Percentiles rank a stretch among this genome's conserved stretches.
These are phyloP conservation scores for Phytophthora idaei DNA, from an alignment of 352 stramenopile species.

Conservation along the genomic window DNA sequence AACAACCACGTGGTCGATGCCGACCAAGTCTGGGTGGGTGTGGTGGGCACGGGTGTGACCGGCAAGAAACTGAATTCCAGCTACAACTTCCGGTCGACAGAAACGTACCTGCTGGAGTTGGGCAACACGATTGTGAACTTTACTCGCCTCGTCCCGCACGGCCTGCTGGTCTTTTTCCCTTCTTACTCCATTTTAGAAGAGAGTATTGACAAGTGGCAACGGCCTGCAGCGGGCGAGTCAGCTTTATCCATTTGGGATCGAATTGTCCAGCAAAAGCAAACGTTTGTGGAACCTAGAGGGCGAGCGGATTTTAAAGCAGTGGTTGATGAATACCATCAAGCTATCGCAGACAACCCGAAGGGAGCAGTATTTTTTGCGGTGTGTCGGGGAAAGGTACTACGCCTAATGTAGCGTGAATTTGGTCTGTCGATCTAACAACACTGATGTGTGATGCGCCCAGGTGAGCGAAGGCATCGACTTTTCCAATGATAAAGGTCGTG, in stretches of 20 bases:
- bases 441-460: slow-evolving; percentile 34
- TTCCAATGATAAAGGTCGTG: slow-evolving; percentile 96
- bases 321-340: slow-evolving; percentile 83
- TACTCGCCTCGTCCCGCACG: slow-evolving; percentile 93
- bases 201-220: slow-evolving; percentile 79
- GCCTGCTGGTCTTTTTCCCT: slow-evolving; percentile 99
- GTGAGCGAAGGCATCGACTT: slow-evolving; percentile 99
- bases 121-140: slow-evolving; percentile 97
- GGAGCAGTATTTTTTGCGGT: slow-evolving; percentile 98
- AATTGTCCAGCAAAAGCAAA: slow-evolving; percentile 75
- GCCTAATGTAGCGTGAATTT: neutral
- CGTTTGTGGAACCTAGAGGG: slow-evolving; percentile 78
- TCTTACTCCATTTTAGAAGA: slow-evolving; percentile 97
- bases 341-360: slow-evolving; percentile 69
- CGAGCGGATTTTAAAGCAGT: slow-evolving; percentile 79
- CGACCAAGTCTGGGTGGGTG: slow-evolving; percentile 88
- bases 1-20: slow-evolving; percentile 97
- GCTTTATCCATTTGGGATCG: slow-evolving; percentile 80
- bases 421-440: neutral
- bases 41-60: slow-evolving; percentile 94
- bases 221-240: slow-evolving; percentile 42
- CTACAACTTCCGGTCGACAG: slow-evolving; percentile 93
- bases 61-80: slow-evolving; percentile 94
- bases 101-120: slow-evolving; percentile 95
- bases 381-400: slow-evolving; percentile 94